Base-by-base conservation (phyloP, 176 grass and related monocot genomes). In the Musa schizocarpa region DNA sequence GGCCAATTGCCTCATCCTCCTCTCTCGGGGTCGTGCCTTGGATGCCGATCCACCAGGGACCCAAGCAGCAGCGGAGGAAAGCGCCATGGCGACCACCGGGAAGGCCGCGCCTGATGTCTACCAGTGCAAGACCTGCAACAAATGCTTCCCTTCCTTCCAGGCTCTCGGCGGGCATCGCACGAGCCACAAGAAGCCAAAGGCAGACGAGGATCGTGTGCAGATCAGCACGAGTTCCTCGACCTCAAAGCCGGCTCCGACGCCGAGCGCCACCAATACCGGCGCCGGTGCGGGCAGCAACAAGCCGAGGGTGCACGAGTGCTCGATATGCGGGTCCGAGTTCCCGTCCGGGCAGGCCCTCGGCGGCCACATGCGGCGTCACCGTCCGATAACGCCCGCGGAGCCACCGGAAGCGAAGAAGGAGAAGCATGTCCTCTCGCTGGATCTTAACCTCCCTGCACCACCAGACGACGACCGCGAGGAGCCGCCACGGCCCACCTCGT, bases 101-200 rank as follows among this genome's bases (percentile, higher is more conserved):
- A 13, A 19, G 13, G 53, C 29, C 1, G 43, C 16, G 27, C 9
- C 13, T 19, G 34, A 52, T 17, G 61, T 66, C 48, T 77, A 77
- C 75, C 34, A 65, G 59, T 77, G 75, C 75, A 77, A 77, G 75
- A 77, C 75, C 10, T 77, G 75, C 75, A 53, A 6, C 48, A 77
- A 27, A 16, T 66, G 59, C 61, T 77, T 77, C 75, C 29, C 59
- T 12, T 77, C 75, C n/a, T 97, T 97, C 81, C 94, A 97, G 53
- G 94, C 94, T 8, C 94, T 97, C 24, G 90, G 94, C 14, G 94
- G 94, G 6, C 94, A 97, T 88, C 87, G 94, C 22, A 89, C 89
- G 49, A 96, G 89, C 76, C 93, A 96, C 89, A 92, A 85, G 87
- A 96, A 92, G 72, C 94, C 87, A 0, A 85, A 80, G 63, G 76